Evolutionary conservation across 2,329 filamentous ascomycete genomes (phyloP).

Genomic region (Botrytis fabae): DNA sequence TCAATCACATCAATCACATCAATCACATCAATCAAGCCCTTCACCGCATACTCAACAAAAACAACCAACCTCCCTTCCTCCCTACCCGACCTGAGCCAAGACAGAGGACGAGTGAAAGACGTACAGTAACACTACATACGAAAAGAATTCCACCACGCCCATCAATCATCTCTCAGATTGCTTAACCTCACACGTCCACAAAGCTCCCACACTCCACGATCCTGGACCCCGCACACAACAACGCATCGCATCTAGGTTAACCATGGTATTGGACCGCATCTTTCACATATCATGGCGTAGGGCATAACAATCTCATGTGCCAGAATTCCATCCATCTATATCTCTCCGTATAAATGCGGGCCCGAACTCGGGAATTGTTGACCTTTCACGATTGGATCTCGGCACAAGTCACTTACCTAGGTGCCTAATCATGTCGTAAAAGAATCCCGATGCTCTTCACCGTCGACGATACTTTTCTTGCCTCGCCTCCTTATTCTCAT

Average conservation of each 20-base stretch:
- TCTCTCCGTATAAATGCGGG: background rate
- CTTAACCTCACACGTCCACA: background rate
- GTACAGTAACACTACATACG: background rate
- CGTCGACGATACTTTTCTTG: background rate
- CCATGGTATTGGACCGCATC: background rate
- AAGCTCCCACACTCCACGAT: background rate
- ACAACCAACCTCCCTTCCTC: background rate
- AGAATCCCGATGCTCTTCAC: slow-evolving; percentile 1
- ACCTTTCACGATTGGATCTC: background rate
- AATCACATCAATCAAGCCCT: background rate
- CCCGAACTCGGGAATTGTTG: background rate
- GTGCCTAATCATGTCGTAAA: background rate
- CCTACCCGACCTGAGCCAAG: background rate
- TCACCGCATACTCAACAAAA: background rate
- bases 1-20: background rate
- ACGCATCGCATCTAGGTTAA: slow-evolving; percentile 5
- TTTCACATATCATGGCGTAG: background rate
- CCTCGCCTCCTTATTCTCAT: background rate
- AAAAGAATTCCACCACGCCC: background rate
- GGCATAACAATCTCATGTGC: background rate
- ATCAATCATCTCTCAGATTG: background rate
- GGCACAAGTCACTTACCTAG: background rate
- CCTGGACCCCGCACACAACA: background rate
- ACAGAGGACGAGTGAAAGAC: background rate
- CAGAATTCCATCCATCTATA: background rate